Base-by-base conservation (phyloP, 306 rosid species). In the Vachellia pachyceras region DNA sequence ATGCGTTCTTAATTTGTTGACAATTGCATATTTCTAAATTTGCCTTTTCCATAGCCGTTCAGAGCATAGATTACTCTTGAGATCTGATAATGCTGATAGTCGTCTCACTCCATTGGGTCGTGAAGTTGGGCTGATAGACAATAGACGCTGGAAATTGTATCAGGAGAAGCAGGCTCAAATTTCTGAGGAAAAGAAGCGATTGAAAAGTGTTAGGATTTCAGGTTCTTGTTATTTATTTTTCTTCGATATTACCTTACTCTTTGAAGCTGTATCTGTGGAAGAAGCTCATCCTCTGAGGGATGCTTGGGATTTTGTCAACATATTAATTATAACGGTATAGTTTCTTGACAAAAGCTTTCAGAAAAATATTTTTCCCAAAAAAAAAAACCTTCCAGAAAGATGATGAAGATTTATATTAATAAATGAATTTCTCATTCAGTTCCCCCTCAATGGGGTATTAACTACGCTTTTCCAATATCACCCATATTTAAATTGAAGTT, bases 1-100 rank as follows among this genome's bases (percentile, higher is more conserved):
- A 44, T 39, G 77, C 46, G 11, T 22, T 79, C 47, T 10, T 50
- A 61, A n/a, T 73, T 74, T 84, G 10, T 76, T 41, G 60, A 61
- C 49, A 70, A 33, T 65, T 13, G 41, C 25, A 25, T 73, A 5
- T n/a, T 71, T 33, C 33, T 37, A 61, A 40, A 13, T 17, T 17
- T 81, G 40, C 70, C 77, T 81, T 76, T 79, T 68, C 65, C 73
- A 77, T 80, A 94, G 99, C 90, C 99, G 97, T 86, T 95, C 99
- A 68, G 99, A 95, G 90, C 98, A 95, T 82, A 92, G 99, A 52
- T 82, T 95, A 83, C 97, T 95, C 70, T 92, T 95, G 77, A 90
- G 99, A 84, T 93, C 96, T 8, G 99, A 95, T 83, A 95, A 95
- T 79, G 99, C 99, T 42, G 99, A 95, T 84, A 93, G 96, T 80